Percentiles rank a stretch among this genome's conserved stretches.
Conservation (phyloP, 1,139 yeast species). For the Geotrichum europaeum region DNA sequence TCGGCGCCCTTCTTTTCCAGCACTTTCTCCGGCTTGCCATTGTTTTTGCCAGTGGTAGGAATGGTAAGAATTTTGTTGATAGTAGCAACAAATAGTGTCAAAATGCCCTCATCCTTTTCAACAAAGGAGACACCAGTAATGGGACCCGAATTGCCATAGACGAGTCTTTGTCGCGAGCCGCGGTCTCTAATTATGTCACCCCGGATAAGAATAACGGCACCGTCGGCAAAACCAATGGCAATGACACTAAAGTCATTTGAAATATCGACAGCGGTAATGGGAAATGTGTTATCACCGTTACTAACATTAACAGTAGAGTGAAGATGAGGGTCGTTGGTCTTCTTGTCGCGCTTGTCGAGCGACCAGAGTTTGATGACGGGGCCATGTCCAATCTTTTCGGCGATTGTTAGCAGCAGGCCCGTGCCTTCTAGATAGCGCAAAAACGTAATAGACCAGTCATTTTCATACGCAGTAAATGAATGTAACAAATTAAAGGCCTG, state of each 20-base stretch:
- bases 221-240: constrained; percentile 84
- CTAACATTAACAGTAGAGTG: constrained; percentile 41
- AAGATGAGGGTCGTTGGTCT: constrained; percentile 35
- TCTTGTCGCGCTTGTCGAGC: constrained; percentile 40
- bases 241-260: constrained; percentile 56
- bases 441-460: constrained; percentile 56
- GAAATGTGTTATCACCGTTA: constrained; percentile 62
- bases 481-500: constrained; percentile 42
- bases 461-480: constrained; percentile 54
- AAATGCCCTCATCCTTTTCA: constrained; percentile 34
- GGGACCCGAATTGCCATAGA: constrained; percentile 62
- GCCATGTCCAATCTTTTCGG: constrained; percentile 64
- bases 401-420: constrained; percentile 59
- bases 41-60: constrained; percentile 73
- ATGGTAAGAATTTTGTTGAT: constrained; percentile 66
- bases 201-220: constrained; percentile 70
- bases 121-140: constrained; percentile 67
- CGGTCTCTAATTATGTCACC: constrained; percentile 87
- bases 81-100: constrained; percentile 54
- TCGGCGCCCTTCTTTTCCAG: constrained; percentile 70
- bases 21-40: constrained; percentile 57
- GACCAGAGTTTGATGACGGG: constrained; percentile 69
- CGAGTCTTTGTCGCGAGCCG: constrained; percentile 79
- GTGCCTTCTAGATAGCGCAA: constrained; percentile 45
- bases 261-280: constrained; percentile 60